Conservation (phyloP, 305 asterid genomes). For the Fraxinus greggii region DNA sequence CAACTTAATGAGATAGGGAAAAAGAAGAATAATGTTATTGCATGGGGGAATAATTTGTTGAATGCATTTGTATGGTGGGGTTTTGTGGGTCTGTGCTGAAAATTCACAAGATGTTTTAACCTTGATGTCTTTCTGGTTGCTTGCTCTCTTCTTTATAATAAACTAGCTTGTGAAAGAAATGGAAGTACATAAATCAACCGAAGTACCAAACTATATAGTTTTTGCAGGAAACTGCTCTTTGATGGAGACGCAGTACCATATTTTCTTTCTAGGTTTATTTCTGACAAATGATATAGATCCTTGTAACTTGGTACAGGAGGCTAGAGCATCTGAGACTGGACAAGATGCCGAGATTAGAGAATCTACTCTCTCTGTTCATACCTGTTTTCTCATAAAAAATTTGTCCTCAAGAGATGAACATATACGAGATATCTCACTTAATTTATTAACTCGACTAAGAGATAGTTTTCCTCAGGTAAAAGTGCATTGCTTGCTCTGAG, state of each 20-base stretch:
- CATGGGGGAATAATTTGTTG: not conserved
- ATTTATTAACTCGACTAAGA: slow-evolving; percentile 84
- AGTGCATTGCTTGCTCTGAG: slow-evolving; percentile 5
- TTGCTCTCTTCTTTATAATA: not conserved
- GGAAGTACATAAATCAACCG: not conserved
- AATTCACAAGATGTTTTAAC: not conserved
- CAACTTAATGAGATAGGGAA: not conserved
- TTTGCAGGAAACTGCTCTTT: not conserved
- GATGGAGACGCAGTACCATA: not conserved
- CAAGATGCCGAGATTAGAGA: slow-evolving; percentile 74
- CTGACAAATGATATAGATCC: slow-evolving; percentile 24
- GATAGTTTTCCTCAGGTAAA: slow-evolving; percentile 95
- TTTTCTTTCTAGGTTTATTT: slow-evolving; percentile 3
- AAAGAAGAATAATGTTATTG: not conserved
- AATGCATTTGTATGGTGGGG: not conserved
- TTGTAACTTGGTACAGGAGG: slow-evolving; percentile 69
- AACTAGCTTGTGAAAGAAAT: not conserved
- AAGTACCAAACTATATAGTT: not conserved
- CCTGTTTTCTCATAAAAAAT: slow-evolving; percentile 90
- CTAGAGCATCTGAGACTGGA: slow-evolving; percentile 83
- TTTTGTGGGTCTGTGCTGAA: not conserved
- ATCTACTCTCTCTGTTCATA: slow-evolving; percentile 80
- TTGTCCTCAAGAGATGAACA: slow-evolving; percentile 95
- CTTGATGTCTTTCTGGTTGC: not conserved
- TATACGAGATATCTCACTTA: slow-evolving; percentile 79